These are phyloP conservation scores for Tricholoma saponaceum DNA, from an alignment of 768 basidiomycete genomes.

Conservation along the genomic window DNA sequence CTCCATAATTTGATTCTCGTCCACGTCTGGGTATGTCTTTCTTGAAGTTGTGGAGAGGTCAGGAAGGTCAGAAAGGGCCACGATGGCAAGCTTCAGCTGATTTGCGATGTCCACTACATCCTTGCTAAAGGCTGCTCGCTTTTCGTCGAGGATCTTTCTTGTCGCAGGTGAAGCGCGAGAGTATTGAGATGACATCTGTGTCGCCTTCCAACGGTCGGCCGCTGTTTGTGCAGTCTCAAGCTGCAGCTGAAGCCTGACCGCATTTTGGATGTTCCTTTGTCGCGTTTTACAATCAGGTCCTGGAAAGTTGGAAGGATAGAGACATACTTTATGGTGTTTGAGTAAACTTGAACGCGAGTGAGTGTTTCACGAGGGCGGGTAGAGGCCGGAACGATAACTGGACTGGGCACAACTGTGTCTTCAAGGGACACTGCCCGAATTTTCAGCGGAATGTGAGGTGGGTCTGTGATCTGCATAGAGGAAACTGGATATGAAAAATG, in stretches of 20 bases:
- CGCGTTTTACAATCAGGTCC: background rate
- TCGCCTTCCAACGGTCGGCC: constrained; percentile 26
- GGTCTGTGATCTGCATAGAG: background rate
- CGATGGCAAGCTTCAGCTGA: constrained; percentile 18
- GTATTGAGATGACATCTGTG: constrained; percentile 25
- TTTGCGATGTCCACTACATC: constrained; percentile 15
- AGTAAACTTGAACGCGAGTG: constrained; percentile 14
- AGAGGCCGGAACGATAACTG: constrained; percentile 5
- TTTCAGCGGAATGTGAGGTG: background rate
- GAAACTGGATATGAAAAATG: background rate
- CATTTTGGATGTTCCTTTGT: constrained; percentile 23
- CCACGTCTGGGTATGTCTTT: constrained; percentile 7
- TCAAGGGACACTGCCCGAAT: constrained; percentile 9
- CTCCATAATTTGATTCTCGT: constrained; percentile 18
- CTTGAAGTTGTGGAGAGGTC: constrained; percentile 12
- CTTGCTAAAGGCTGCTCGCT: constrained; percentile 13
- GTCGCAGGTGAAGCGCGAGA: constrained; percentile 22
- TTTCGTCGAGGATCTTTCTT: constrained; percentile 22
- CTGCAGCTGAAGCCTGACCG: constrained; percentile 22
- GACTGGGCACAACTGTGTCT: constrained; percentile 2
- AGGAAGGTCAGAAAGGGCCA: constrained; percentile 23
- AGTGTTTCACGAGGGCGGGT: constrained; percentile 2
- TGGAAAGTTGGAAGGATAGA: background rate
- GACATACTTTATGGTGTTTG: constrained; percentile 19
- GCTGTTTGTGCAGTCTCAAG: constrained; percentile 16